Percentiles rank a stretch among this genome's conserved stretches.
phyloP scores from a whole-genome alignment of 768 basidiomycete genomes.

The Phylloporus rhodoxanthus region DNA sequence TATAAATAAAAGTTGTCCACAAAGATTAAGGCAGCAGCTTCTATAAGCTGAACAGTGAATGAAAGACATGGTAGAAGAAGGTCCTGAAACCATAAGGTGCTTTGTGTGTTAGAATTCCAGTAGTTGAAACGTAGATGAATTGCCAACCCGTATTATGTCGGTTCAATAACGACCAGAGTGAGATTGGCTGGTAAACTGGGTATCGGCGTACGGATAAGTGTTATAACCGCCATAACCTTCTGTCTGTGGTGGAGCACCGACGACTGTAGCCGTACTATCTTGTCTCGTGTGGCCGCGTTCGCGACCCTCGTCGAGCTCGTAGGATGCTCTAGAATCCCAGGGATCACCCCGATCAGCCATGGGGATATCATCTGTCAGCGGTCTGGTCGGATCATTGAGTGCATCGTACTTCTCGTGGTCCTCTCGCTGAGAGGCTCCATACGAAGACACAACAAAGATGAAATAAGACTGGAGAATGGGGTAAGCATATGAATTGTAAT shows the following conservation, averaged over 20 bases:
- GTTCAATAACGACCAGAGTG: constrained; percentile 44
- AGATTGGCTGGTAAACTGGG: constrained; percentile 26
- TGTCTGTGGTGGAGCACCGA: constrained; percentile 44
- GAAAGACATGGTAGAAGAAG: not conserved
- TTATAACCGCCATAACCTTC: constrained; percentile 34
- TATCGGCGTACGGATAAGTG: constrained; percentile 22
- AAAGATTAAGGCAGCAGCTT: not conserved
- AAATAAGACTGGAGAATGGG: constrained; percentile 42
- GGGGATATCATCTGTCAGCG: constrained; percentile 54
- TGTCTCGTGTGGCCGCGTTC: constrained; percentile 47
- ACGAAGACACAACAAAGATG: constrained; percentile 49
- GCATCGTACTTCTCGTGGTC: constrained; percentile 79
- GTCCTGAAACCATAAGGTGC: not conserved
- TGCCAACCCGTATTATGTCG: not conserved
- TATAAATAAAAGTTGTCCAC: not conserved
- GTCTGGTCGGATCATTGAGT: constrained; percentile 53
- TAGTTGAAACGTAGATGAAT: not conserved
- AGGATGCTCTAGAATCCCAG: constrained; percentile 62
- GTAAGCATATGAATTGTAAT: constrained; percentile 1
- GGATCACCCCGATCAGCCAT: constrained; percentile 60
- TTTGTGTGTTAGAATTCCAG: not conserved
- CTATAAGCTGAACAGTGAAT: not conserved
- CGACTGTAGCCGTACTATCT: constrained; percentile 56
- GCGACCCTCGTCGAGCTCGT: constrained; percentile 31
- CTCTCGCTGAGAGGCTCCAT: constrained; percentile 64